phyloP scores from a whole-genome alignment of 2,329 filamentous ascomycete species.

The Paramyrothecium roridum region DNA sequence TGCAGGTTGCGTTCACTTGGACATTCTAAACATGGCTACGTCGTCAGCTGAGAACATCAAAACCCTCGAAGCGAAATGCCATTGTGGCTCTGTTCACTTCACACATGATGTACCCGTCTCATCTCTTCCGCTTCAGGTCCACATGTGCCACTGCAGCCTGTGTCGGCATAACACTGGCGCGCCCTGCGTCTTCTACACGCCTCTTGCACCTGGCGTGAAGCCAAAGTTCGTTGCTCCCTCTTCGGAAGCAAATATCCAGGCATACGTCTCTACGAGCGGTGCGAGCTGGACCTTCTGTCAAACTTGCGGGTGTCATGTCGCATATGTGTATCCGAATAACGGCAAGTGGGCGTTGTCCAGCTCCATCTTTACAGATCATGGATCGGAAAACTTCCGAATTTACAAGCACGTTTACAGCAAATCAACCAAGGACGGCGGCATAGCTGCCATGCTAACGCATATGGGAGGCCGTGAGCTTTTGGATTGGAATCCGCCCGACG shows the following conservation, averaged over 20 bases:
- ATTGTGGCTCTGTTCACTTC: constrained; percentile 41
- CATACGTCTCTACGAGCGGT: constrained; percentile 27
- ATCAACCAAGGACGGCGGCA: constrained; percentile 31
- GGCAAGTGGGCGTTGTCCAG: constrained; percentile 34
- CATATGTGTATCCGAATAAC: constrained; percentile 26
- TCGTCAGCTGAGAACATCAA: constrained; percentile 13
- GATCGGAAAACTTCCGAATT: constrained; percentile 30
- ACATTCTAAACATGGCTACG: not conserved
- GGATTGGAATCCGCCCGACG: constrained; percentile 31
- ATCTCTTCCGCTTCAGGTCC: constrained; percentile 34
- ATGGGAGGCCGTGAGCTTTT: constrained; percentile 25
- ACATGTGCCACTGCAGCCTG: constrained; percentile 43
- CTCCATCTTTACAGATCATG: constrained; percentile 35
- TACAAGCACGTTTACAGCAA: constrained; percentile 31
- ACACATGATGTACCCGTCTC: constrained; percentile 33
- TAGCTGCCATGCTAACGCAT: constrained; percentile 30
- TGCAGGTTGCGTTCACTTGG: no score
- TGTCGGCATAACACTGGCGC: constrained; percentile 41
- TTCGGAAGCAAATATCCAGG: constrained; percentile 28
- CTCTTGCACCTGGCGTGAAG: constrained; percentile 26
- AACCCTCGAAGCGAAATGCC: constrained; percentile 40
- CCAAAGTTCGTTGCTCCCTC: constrained; percentile 39
- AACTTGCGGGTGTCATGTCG: constrained; percentile 43
- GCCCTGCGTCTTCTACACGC: constrained; percentile 37
- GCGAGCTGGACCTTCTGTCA: constrained; percentile 40